Conservation (phyloP, 2,329 filamentous ascomycete species). For the Colletotrichum trifolii region DNA sequence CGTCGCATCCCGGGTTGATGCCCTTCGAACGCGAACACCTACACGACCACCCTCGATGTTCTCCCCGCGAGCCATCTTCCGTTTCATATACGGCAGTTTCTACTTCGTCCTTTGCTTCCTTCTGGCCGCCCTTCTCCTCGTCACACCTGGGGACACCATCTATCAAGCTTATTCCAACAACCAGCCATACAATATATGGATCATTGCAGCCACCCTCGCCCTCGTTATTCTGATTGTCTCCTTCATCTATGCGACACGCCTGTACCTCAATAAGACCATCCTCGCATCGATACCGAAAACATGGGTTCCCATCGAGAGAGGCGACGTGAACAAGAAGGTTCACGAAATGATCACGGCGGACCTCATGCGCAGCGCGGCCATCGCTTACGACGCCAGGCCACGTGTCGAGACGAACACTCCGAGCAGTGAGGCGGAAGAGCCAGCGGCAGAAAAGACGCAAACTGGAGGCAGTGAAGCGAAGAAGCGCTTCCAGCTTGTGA, state of each 20-base stretch:
- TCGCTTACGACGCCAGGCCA: constrained; percentile 83
- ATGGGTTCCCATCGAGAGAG: constrained; percentile 87
- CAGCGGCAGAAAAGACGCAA: constrained; percentile 37
- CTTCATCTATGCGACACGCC: constrained; percentile 83
- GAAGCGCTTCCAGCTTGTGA: constrained; percentile 39
- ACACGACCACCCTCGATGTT: constrained; percentile 46
- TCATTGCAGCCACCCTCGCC: constrained; percentile 81
- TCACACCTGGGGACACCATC: constrained; percentile 85
- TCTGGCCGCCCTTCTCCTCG: constrained; percentile 77
- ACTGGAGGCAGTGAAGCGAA: constrained; percentile 33
- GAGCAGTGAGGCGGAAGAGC: constrained; percentile 30
- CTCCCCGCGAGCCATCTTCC: constrained; percentile 69
- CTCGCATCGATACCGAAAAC: constrained; percentile 86
- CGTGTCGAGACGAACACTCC: constrained; percentile 57
- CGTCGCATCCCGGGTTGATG: constrained; percentile 37
- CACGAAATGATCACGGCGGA: constrained; percentile 79
- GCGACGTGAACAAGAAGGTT: constrained; percentile 81
- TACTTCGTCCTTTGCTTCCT: constrained; percentile 83
- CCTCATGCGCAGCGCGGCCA: constrained; percentile 79
- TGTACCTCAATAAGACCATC: constrained; percentile 86
- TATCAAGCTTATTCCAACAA: constrained; percentile 76
- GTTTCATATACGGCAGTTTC: constrained; percentile 82
- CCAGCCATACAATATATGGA: constrained; percentile 84
- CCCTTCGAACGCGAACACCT: constrained; percentile 28
- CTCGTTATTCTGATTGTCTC: constrained; percentile 76